Percentiles rank a stretch among this genome's conserved stretches.
Conservation (phyloP, 495 filamentous ascomycete species). For the Penicillium ochrochloron region DNA sequence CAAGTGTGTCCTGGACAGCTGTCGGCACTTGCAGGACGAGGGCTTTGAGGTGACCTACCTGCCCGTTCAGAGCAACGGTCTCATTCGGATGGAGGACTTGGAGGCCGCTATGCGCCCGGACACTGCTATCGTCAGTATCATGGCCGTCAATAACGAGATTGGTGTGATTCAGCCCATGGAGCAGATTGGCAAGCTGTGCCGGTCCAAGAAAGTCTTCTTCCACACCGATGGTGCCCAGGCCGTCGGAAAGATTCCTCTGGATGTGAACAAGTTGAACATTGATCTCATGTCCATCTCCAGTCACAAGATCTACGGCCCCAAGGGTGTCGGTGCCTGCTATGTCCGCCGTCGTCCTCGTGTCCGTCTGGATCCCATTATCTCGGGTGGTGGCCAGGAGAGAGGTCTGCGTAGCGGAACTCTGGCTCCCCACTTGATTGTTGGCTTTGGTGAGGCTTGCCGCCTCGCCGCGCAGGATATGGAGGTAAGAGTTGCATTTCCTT, state of each 20-base stretch:
- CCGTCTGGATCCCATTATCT: slow-evolving; percentile 93
- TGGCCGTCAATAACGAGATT: slow-evolving; percentile 99
- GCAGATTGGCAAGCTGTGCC: slow-evolving; percentile 91
- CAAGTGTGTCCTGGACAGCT: slow-evolving; percentile 98
- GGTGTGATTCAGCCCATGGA: slow-evolving; percentile 95
- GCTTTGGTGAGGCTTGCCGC: slow-evolving; percentile 93
- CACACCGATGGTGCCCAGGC: slow-evolving; percentile 98
- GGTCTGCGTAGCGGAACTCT: slow-evolving; percentile 92
- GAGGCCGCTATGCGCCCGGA: slow-evolving; percentile 90
- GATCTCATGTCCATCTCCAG: slow-evolving; percentile 99
- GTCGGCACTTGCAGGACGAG: slow-evolving; percentile 93
- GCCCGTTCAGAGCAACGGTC: slow-evolving; percentile 81
- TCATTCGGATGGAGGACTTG: slow-evolving; percentile 84
- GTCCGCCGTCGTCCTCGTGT: slow-evolving; percentile 90
- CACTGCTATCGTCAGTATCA: slow-evolving; percentile 90
- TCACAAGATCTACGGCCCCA: slow-evolving; percentile 98
- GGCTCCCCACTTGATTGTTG: slow-evolving; percentile 85
- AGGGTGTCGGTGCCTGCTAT: slow-evolving; percentile 95
- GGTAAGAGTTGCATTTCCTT: slow-evolving; percentile 60
- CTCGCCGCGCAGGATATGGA: slow-evolving; percentile 86
- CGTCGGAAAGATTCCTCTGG: slow-evolving; percentile 93
- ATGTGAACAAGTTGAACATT: slow-evolving; percentile 96
- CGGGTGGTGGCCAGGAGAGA: slow-evolving; percentile 93
- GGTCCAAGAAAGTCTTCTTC: slow-evolving; percentile 93
- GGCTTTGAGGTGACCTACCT: slow-evolving; percentile 96